Conservation (phyloP, 2,329 filamentous ascomycete genomes). For the Colletotrichum sp. region DNA sequence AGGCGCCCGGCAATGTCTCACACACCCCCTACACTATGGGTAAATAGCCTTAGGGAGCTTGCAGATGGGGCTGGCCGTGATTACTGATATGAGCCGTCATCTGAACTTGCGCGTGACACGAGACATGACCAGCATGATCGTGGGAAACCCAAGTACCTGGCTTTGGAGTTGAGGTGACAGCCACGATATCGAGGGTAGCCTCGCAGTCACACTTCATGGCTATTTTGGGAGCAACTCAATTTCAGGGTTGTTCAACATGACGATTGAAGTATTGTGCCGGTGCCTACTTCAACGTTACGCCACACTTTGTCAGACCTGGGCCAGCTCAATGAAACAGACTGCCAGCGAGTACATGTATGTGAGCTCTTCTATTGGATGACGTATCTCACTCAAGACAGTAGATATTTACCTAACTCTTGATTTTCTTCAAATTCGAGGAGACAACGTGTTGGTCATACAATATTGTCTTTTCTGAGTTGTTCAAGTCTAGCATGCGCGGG, state of each 20-base stretch:
- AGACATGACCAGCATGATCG: background rate
- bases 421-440: background rate
- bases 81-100: background rate
- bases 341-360: background rate
- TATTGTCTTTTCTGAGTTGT: background rate
- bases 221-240: background rate
- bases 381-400: background rate
- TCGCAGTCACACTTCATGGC: background rate
- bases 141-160: background rate
- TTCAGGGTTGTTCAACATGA: background rate
- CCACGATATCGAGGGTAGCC: background rate
- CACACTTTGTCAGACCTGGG: background rate
- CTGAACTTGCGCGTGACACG: background rate
- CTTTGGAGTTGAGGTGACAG: background rate
- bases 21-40: background rate
- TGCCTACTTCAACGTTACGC: background rate
- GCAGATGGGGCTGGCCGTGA: background rate
- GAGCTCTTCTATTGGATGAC: background rate
- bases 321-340: background rate
- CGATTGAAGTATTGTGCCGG: background rate
- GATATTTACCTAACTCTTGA: rapidly evolving
- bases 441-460: background rate
- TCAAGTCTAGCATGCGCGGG: background rate
- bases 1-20: background rate
- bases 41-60: background rate